Conservation (phyloP, 306 rosid species). For the Crotalaria pallida region DNA sequence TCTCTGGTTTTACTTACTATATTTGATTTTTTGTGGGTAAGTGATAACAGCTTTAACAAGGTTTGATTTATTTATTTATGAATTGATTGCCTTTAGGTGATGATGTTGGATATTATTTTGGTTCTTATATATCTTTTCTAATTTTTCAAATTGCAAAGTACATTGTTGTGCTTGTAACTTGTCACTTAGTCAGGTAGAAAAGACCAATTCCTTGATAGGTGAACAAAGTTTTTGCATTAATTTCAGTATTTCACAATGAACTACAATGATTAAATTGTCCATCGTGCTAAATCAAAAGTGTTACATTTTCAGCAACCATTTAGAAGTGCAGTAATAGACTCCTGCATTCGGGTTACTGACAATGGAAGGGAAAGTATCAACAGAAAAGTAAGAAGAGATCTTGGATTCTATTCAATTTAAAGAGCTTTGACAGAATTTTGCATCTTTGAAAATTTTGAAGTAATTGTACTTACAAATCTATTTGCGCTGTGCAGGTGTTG, state of each 20-base stretch:
- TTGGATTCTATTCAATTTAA: too few relatives aligned
- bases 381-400: constrained; percentile 53
- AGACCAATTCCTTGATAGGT: background rate
- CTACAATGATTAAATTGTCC: background rate
- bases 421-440: too few relatives aligned
- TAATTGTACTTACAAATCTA: background rate
- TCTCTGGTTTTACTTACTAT: background rate
- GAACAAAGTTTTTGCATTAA: background rate
- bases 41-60: background rate
- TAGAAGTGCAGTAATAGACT: constrained; percentile 76
- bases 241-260: background rate
- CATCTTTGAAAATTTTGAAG: background rate
- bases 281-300: constrained; percentile 2
- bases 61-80: background rate
- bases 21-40: background rate
- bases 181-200: background rate
- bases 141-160: background rate
- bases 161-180: background rate
- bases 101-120: background rate
- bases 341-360: constrained; percentile 63
- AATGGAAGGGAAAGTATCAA: constrained; percentile 68
- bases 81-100: background rate
- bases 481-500: constrained; percentile 46
- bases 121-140: background rate
- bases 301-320: constrained; percentile 57